Evolutionary conservation across 106 monocot genomes (phyloP).

Genomic region (Xerophyta viscosa): DNA sequence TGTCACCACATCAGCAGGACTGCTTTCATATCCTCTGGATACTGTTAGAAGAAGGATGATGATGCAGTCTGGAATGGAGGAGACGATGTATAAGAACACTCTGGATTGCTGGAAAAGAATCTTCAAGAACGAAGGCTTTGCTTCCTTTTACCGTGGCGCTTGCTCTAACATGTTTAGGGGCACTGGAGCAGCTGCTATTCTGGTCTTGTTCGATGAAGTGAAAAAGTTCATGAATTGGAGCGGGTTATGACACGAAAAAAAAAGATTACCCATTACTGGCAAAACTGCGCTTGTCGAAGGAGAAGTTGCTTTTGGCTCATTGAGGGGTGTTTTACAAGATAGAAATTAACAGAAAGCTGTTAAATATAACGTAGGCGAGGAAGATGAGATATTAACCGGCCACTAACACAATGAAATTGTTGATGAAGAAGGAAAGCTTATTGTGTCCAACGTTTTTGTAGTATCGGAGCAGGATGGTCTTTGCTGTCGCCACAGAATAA

Average conservation of each 20-base stretch:
- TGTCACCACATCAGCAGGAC: conserved; percentile 67
- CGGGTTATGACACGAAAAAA: conserved; percentile 33
- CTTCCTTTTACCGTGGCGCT: conserved; percentile 81
- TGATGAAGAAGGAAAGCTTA: no score
- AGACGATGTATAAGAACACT: conserved; percentile 49
- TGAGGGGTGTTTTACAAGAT: no score
- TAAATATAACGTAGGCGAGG: no score
- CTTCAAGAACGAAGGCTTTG: conserved; percentile 51
- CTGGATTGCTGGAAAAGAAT: conserved; percentile 94
- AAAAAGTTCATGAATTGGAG: conserved; percentile 85
- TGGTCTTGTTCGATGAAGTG: conserved; percentile 90
- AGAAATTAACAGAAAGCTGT: no score
- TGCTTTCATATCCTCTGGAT: conserved; percentile 81
- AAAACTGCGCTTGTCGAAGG: no score
- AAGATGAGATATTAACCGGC: no score
- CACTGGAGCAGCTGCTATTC: conserved; percentile 84
- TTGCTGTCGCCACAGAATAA: no score
- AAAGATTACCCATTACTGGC: no score
- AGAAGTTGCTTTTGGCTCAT: no score
- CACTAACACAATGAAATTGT: no score
- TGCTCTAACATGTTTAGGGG: conserved; percentile 84
- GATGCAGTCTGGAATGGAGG: conserved; percentile 91
- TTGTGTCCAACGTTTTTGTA: no score
- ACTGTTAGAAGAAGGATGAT: conserved; percentile 97
- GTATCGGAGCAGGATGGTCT: no score